Base-by-base conservation (phyloP, 768 basidiomycete species). In the Austroboletus festivus region DNA sequence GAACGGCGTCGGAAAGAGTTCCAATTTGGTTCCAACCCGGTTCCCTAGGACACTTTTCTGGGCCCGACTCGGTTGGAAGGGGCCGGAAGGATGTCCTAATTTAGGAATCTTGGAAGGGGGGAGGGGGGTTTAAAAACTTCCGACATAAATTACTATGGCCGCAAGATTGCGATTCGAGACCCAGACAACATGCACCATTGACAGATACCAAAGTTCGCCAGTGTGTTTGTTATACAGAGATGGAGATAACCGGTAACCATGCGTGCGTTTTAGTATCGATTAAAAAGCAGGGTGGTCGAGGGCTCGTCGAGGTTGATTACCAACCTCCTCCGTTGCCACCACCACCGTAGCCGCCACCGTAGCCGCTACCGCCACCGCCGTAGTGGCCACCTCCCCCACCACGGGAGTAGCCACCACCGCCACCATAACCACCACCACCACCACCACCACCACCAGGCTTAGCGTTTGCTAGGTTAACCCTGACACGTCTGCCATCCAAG, bases 401-500 rank as follows among this genome's bases (percentile, higher is more conserved):
- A 15, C 31, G 31, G 13, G 28, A 28, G 28, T 28, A 28, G 5
- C 59, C 53, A 0, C 51, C 38, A 0, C 39, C 22, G 5, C 66
- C 54, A 2, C 54, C 42, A 1, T 34, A 33, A 16, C 57, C 42
- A 5, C 57, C 52, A 5, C 31, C 31, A 15, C 31, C 31, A 1
- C 48, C 45, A n/a, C 50, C 44, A 3, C 54, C 54, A 0, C 52
- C 46, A 0, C 47, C 50, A 13, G 67, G 55, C 48, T 46, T 60
- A 24, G 63, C 53, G 41, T 71, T 66, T 1, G 66, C 63, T 22
- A 64, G 51, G 71, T 79, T 80, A 51, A 81, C 79, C 54, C 72
- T 76, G 67, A 81, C 57, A 38, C 74, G 67, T 47, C 80, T 76
- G 47, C 79, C 78, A 58, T 81, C 80, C 12, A 81, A 66, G 0